phyloP scores from a whole-genome alignment of 306 rosid species.

The Chamaecrista fasciculata region DNA sequence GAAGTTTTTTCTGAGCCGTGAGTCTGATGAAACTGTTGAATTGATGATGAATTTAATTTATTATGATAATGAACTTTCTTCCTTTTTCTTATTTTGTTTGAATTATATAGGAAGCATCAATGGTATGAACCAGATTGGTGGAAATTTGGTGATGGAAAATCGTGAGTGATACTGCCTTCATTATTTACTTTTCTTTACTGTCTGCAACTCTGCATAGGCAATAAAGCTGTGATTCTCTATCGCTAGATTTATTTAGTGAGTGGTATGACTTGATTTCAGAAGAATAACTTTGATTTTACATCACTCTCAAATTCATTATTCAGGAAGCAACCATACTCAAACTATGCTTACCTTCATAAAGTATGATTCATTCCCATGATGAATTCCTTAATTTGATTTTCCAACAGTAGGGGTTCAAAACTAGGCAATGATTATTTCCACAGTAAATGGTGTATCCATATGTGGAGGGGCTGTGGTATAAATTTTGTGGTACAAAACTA shows the following conservation, averaged over 20 bases:
- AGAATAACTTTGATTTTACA: neutral
- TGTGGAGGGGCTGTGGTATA: neutral
- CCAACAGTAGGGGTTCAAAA: conserved; percentile 6
- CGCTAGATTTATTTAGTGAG: neutral
- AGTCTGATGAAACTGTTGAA: conserved; percentile 34
- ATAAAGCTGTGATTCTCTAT: conserved; percentile 3
- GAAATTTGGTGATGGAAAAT: conserved; percentile 67
- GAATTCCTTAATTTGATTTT: conserved; percentile 20
- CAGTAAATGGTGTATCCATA: conserved; percentile 9
- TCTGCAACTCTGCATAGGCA: neutral
- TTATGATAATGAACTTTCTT: neutral
- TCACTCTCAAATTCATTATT: neutral
- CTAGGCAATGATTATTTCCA: neutral
- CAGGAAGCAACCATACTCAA: neutral
- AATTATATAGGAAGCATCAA: conserved; percentile 51
- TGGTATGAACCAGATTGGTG: conserved; percentile 84
- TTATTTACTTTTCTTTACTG: neutral
- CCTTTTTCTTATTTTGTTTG: conserved; percentile 18
- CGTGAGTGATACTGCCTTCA: conserved; percentile 44
- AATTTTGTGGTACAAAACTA: neutral
- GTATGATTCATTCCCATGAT: conserved; percentile 20
- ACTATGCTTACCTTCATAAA: conserved; percentile 14
- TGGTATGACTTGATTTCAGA: conserved; percentile 10
- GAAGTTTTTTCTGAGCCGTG: conserved; percentile 69
- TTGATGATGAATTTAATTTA: conserved; percentile 24